Base-by-base conservation (phyloP, 495 filamentous ascomycete genomes). In the Recurvomyces mirabilis region DNA sequence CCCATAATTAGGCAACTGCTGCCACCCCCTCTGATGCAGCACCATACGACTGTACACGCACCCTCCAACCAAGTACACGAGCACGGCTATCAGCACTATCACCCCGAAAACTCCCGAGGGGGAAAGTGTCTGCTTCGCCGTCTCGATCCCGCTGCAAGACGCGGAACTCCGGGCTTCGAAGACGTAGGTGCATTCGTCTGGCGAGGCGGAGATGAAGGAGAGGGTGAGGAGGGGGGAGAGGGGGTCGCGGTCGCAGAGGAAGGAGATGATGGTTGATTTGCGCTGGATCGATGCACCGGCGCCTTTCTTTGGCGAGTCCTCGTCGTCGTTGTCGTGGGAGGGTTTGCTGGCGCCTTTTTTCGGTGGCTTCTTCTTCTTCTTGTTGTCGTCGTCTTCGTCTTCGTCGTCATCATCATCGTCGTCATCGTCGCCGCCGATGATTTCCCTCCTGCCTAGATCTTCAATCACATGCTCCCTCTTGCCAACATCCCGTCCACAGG, bases 41-140 rank as follows among this genome's bases (percentile, higher is more conserved):
- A 99, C 93, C 10, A 83, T 93, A 35, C 93, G 77, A 58, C 95
- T 87, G 64, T 96, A 99, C 28, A 93, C 82, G 56, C 91, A 84
- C 53, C 93, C 93, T 44, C 93, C 93, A 19, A 93, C 66, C 29
- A 94, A 61, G 64, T 99, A 99, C 18, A 87, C 93, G 4, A 85
- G 67, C 13, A 93, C 72, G 12, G 87, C 83, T 43, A 94, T 86
- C 29, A 78, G 44, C 34, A 68, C 69, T 43, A 99, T 96, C 45
- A 95, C 82, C 35, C 84, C 86, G 60, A 99, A 99, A 2, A 99
- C 82, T 19, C 83, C 84, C 5, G 74, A 82, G 0, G 93, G 88
- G 12, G 85, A 84, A 12, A 95, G 73, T 10, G 59, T 57, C 61
- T 84, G 67, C 60, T 73, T 58, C 56, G 73, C 66, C 60, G 78